Percentiles rank a stretch among this genome's conserved stretches.
Conservation (phyloP, 495 filamentous ascomycete genomes). For the Penicillium crystallinum region DNA sequence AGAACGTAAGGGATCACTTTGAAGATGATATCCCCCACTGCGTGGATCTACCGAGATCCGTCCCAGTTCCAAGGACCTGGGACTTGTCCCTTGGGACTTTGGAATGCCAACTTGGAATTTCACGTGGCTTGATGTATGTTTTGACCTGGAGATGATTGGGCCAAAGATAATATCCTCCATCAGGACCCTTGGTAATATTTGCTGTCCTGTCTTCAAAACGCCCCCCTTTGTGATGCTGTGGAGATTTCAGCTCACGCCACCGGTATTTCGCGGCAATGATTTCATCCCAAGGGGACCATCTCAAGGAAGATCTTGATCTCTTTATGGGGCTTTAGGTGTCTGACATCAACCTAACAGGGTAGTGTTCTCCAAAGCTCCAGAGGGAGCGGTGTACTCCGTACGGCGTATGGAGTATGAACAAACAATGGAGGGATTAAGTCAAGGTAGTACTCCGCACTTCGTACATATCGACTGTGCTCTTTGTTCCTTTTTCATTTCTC, state of each 20-base stretch:
- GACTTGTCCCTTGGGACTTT: conserved; percentile 3
- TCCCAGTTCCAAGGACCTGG: conserved; percentile 20
- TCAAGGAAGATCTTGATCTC: neutral
- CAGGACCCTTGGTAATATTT: neutral
- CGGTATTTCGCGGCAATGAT: neutral
- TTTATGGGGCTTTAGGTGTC: neutral
- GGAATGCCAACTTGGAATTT: conserved; percentile 1
- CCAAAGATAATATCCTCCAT: neutral
- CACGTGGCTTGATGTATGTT: conserved; percentile 19
- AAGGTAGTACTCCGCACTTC: too few relatives aligned
- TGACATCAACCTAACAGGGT: too few relatives aligned
- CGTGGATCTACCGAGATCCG: conserved; percentile 29
- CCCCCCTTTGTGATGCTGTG: neutral
- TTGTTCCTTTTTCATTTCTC: too few relatives aligned
- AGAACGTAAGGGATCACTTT: conserved; percentile 2
- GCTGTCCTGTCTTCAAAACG: neutral
- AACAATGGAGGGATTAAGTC: too few relatives aligned
- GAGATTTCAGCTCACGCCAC: neutral
- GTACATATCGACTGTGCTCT: too few relatives aligned
- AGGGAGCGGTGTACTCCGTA: too few relatives aligned
- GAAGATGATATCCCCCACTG: conserved; percentile 9
- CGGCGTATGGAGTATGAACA: too few relatives aligned
- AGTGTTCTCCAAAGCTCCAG: too few relatives aligned
- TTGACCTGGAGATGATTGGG: neutral
- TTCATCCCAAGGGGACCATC: neutral